Base-by-base conservation (phyloP, 129 eudicot genomes). In the Centrapalus pauciflorus region DNA sequence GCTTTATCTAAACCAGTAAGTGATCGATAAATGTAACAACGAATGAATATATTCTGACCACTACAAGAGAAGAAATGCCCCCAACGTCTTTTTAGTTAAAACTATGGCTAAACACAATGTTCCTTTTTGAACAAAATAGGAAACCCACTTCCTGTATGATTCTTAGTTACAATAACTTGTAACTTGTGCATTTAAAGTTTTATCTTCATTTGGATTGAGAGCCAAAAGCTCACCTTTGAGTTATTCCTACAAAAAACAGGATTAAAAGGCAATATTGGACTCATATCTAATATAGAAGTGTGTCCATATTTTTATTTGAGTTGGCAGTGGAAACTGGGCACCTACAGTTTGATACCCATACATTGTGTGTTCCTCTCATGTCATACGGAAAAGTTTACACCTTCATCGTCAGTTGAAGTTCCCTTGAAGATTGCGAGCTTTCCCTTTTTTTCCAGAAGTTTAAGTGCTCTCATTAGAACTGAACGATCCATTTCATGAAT, bases 321-420 rank as follows among this genome's bases (percentile, higher is more conserved):
- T 45, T 4, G 7, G 27, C 26, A 63, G n/a, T 5, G 25, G 55
- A 40, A 13, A n/a, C 23, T 11, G 3, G 50, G 67, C 50, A 4
- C 19, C n/a, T n/a, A 61, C 27, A 10, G 13, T 26, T n/a, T n/a
- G n/a, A n/a, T 55, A 26, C 38, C 19, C 55, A 55, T 55, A 69
- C 32, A 25, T 56, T 27, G 26, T 4, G 13, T 27, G 30, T 66
- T 32, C 29, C 29, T 66, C 9, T 66, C 20, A 57, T 16, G 3
- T 70, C 17, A 80, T 28, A 84, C 43, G 7, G 86, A 84, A 61
- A 90, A 87, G 61, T 84, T 90, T 3, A 90, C 83, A 64, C 93
- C 95, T 78, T 87, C 93, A 78, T 90, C 97, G 54, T 90, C 97
- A 5, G 95, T 80, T 11, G 90, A 82, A 71, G 90, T 76, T 49